A percentile compares a stretch with the other conserved stretches of the same genome.
Conservation (phyloP, 805 yeast species). For the Saccharomyces paradoxus region DNA sequence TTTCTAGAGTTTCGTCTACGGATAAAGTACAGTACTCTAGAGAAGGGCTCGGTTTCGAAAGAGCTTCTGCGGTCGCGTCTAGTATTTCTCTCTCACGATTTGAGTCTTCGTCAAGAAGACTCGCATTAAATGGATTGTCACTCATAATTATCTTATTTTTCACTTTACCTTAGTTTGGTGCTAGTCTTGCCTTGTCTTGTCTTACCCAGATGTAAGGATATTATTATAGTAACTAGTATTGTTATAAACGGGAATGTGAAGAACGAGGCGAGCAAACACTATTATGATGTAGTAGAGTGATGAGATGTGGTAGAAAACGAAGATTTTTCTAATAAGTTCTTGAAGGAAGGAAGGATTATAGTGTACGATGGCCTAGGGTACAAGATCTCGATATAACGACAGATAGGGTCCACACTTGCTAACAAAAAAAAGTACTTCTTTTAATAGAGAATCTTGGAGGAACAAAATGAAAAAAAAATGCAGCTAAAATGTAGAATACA, state of each 20-base stretch:
- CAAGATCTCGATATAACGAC: not conserved
- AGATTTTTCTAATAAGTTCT: not conserved
- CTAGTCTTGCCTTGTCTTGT: not conserved
- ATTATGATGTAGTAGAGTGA: too few species aligned
- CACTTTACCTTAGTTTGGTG: not conserved
- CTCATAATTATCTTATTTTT: conserved; percentile 15
- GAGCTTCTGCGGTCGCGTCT: conserved; percentile 17
- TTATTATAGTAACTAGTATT: not conserved
- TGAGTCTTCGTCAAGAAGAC: conserved; percentile 1
- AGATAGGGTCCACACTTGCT: not conserved
- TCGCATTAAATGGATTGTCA: conserved; percentile 30
- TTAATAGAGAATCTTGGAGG: not conserved
- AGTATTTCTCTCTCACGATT: conserved; percentile 8
- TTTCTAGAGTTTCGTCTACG: conserved; percentile 54
- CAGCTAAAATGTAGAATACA: not conserved
- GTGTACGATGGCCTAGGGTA: not conserved
- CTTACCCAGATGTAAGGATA: not conserved
- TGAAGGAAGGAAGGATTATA: not conserved
- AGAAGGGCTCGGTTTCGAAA: conserved; percentile 44
- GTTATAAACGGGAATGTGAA: not conserved
- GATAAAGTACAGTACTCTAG: conserved; percentile 53
- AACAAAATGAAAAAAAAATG: not conserved
- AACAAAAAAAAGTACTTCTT: not conserved
- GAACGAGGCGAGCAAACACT: not conserved
- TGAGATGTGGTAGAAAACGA: not conserved